phyloP scores from a whole-genome alignment of 257 asterid species.

The Petunia secreta region DNA sequence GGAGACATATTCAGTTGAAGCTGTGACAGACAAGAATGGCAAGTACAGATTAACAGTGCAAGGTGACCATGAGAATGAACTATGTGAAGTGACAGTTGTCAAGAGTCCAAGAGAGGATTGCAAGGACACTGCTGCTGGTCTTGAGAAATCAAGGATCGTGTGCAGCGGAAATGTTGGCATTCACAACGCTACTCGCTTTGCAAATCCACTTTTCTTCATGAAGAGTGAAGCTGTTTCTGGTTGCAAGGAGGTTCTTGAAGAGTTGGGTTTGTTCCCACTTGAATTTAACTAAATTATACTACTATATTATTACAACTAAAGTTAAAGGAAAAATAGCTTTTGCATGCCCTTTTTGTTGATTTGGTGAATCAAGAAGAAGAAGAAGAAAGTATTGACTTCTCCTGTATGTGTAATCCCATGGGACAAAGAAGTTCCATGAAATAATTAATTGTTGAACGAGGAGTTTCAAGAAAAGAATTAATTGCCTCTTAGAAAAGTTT shows the following conservation, averaged over 20 bases:
- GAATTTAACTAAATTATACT: neutral
- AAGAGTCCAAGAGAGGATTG: slow-evolving; percentile 43
- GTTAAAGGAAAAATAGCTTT: neutral
- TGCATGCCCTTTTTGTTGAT: slow-evolving; percentile 18
- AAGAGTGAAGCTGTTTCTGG: neutral
- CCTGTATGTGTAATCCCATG: slow-evolving; percentile 20
- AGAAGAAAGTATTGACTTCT: slow-evolving; percentile 3
- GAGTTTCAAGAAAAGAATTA: neutral
- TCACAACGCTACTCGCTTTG: slow-evolving; percentile 28
- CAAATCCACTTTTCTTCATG: slow-evolving; percentile 53
- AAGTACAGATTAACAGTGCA: slow-evolving; percentile 31
- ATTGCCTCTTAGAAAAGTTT: neutral
- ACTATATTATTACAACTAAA: neutral
- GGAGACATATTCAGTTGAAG: slow-evolving; percentile 26
- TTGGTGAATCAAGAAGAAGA: slow-evolving; percentile 5
- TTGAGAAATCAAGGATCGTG: slow-evolving; percentile 33
- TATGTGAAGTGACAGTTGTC: slow-evolving; percentile 41
- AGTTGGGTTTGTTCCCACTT: slow-evolving; percentile 28
- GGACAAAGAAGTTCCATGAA: neutral
- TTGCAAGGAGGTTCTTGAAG: slow-evolving; percentile 37
- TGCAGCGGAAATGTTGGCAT: slow-evolving; percentile 45
- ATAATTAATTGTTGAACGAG: neutral
- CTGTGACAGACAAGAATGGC: slow-evolving; percentile 34
- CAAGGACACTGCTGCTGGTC: slow-evolving; percentile 21
- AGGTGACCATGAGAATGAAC: slow-evolving; percentile 46